A percentile compares a stretch with the other conserved stretches of the same genome.
phyloP scores from a whole-genome alignment of 345 rosid genomes.

The Aquilaria sinensis region DNA sequence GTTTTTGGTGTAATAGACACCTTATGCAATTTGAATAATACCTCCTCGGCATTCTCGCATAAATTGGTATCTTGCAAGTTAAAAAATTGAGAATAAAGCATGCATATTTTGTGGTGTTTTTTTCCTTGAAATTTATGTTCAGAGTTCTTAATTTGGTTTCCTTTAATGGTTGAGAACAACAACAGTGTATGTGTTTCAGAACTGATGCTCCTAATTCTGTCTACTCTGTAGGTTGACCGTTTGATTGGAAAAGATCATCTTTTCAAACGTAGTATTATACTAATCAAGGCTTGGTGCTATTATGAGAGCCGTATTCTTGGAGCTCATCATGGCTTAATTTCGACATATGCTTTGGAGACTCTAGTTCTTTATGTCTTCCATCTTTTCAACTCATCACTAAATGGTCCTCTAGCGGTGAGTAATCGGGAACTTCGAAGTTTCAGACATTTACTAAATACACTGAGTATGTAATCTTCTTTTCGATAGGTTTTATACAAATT shows the following conservation, averaged over 20 bases:
- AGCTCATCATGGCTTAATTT: constrained; percentile 87
- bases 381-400: constrained; percentile 56
- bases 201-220: constrained; percentile 11
- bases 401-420: constrained; percentile 85
- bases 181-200: constrained; percentile 6
- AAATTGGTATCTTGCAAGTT: too few relatives aligned
- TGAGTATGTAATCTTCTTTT: constrained; percentile 11
- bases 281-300: constrained; percentile 92
- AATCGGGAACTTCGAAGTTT: constrained; percentile 7
- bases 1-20: too few relatives aligned
- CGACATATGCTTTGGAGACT: constrained; percentile 87
- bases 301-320: constrained; percentile 89
- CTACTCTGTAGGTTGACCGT: constrained; percentile 51
- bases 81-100: too few relatives aligned
- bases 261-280: constrained; percentile 77
- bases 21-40: too few relatives aligned
- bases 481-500: constrained; percentile 71
- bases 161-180: background rate
- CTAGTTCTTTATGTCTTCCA: constrained; percentile 80
- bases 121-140: background rate
- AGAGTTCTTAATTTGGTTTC: background rate
- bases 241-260: constrained; percentile 72
- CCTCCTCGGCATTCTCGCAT: too few relatives aligned
- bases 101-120: too few relatives aligned
- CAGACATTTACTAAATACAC: background rate